Conservation (phyloP, 2,329 filamentous ascomycete species). For the Fusarium sp. region DNA sequence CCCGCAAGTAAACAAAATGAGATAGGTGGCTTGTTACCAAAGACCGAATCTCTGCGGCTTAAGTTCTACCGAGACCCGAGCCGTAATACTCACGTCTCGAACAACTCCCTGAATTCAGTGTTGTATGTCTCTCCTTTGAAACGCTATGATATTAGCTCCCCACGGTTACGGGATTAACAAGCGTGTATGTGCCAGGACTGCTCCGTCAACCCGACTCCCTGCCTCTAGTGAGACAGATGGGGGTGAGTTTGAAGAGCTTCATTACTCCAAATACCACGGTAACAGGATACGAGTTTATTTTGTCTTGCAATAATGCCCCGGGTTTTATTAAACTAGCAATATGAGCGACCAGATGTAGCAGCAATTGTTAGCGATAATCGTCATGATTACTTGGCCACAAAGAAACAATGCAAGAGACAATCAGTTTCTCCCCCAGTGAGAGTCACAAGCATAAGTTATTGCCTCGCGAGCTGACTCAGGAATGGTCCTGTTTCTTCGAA, state of each 20-base stretch:
- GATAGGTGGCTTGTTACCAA: background rate
- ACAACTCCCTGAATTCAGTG: background rate
- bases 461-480: background rate
- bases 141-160: conserved; percentile 14
- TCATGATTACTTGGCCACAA: background rate
- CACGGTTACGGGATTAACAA: conserved; percentile 23
- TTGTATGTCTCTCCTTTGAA: conserved; percentile 13
- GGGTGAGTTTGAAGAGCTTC: background rate
- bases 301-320: conserved; percentile 1
- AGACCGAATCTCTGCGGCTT: background rate
- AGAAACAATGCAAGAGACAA: conserved; percentile 1
- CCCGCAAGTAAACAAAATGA: background rate
- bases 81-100: background rate
- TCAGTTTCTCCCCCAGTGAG: background rate
- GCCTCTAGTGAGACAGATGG: conserved; percentile 17
- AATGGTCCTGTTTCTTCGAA: conserved; percentile 9
- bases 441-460: background rate
- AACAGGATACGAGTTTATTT: conserved; percentile 3
- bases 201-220: conserved; percentile 20
- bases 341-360: background rate
- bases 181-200: background rate
- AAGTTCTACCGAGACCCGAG: conserved; percentile 22
- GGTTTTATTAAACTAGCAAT: background rate
- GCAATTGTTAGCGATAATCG: background rate
- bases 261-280: conserved; percentile 4